Evolutionary conservation across 352 stramenopile species (phyloP), one percentile per base, ranked within the genome.

Genomic region (Thraustotheca clavata): DNA sequence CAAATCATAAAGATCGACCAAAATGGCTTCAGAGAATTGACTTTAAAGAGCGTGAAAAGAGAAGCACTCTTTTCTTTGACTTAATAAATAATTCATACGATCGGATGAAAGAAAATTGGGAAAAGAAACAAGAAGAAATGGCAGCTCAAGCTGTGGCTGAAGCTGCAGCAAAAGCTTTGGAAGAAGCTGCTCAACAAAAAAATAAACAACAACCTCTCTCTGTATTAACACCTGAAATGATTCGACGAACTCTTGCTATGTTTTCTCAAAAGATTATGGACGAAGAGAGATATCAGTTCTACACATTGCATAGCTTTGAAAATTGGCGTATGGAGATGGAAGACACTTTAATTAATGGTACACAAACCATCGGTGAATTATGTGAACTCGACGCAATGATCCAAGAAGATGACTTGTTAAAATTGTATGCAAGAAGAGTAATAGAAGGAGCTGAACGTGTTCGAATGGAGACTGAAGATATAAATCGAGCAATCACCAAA

Each of bases 21-120:
- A 26, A 27, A 0, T 65, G 57, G 57, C 38, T 65, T 8, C 57
- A 65, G 24, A 40, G 57, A 1, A 49, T 65, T 31, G 57, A 65
- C 27, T 65, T 38, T 41, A 36, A 65, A n/a, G 57, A 65, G 38
- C 35, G 57, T 8, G 57, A 65, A 24, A 34, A 54, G 8, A 40
- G 57, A 11, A 65, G 57, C 4, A 65, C 57, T 40, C 38, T 65
- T n/a, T 65, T 65, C 36, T 52, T 55, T 31, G 57, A 65, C 22
- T 22, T 65, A 16, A n/a, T 65, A 12, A 16, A 12, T 0, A 20
- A 65, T 29, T 29, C 38, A n/a, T 65, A 65, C 57, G 29, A 20
- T 18, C 36, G 43, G 4, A 65, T 54, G 35, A 40, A 38, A 40
- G 6, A 20, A 0, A 46, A 52, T 18, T 16, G 22, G 9, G 29